Conservation (phyloP, 2,329 filamentous ascomycete species). For the Pyrenochaeta sp. region DNA sequence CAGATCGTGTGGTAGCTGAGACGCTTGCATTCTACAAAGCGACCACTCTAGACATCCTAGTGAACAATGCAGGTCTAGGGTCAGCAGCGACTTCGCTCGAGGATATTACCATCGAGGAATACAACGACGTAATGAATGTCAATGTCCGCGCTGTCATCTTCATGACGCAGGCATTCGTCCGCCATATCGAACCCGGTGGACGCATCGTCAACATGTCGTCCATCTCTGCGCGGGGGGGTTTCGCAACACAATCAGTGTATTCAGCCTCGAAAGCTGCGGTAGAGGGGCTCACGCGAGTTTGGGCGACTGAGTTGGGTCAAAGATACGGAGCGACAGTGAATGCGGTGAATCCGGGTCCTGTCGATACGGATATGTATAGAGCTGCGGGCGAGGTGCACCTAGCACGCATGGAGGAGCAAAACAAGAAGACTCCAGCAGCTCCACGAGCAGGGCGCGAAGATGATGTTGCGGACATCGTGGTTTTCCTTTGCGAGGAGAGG, state of each 20-base stretch:
- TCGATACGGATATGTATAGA: slow-evolving; percentile 61
- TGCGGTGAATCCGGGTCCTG: slow-evolving; percentile 67
- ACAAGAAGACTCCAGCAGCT: slow-evolving; percentile 5
- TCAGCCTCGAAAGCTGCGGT: slow-evolving; percentile 10
- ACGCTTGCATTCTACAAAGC: slow-evolving; percentile 60
- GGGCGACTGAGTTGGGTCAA: slow-evolving; percentile 6
- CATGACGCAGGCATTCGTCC: slow-evolving; percentile 72
- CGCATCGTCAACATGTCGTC: slow-evolving; percentile 67
- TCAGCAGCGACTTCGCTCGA: slow-evolving; percentile 65
- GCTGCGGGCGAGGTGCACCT: slow-evolving; percentile 1
- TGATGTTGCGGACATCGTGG: slow-evolving; percentile 75
- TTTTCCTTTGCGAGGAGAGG: slow-evolving; percentile 73
- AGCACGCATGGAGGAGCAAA: slow-evolving; percentile 2
- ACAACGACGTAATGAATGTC: slow-evolving; percentile 72
- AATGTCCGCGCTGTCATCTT: slow-evolving; percentile 81
- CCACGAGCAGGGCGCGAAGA: neutral
- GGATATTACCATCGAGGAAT: slow-evolving; percentile 65
- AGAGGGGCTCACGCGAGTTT: slow-evolving; percentile 5
- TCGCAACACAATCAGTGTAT: slow-evolving; percentile 30
- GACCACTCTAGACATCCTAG: slow-evolving; percentile 71
- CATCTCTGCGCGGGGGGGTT: slow-evolving; percentile 62
- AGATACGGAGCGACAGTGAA: slow-evolving; percentile 62
- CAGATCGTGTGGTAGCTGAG: slow-evolving; percentile 63
- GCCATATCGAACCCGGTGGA: slow-evolving; percentile 71
- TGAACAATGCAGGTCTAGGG: slow-evolving; percentile 79